Conservation (phyloP, 257 asterid species). For the Oldenlandia corymbosa region DNA sequence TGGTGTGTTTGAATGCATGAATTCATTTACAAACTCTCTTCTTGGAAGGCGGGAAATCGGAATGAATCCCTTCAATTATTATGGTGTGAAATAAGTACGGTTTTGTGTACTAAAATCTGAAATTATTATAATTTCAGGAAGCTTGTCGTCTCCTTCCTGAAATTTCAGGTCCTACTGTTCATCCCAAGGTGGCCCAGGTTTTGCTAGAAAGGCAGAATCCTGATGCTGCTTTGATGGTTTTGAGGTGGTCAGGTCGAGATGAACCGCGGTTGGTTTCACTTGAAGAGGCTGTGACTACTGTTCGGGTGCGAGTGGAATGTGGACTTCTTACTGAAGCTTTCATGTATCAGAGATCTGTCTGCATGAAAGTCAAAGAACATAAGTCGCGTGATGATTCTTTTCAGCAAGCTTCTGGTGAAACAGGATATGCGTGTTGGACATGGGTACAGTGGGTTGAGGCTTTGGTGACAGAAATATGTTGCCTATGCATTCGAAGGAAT, state of each 20-base stretch:
- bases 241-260: conserved; percentile 90
- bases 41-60: not conserved
- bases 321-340: conserved; percentile 95
- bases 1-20: not conserved
- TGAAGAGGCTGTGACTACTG: conserved; percentile 77
- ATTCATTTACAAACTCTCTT: not conserved
- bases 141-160: conserved; percentile 86
- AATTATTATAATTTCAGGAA: conserved; percentile 47
- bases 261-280: conserved; percentile 54
- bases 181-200: conserved; percentile 75
- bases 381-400: conserved; percentile 32
- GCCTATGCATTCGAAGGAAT: conserved; percentile 72
- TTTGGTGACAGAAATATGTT: conserved; percentile 80
- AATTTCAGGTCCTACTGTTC: conserved; percentile 64
- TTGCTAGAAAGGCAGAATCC: conserved; percentile 86
- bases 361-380: conserved; percentile 59
- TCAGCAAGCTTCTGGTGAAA: conserved; percentile 29
- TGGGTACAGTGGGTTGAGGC: conserved; percentile 72
- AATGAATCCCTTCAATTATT: not conserved
- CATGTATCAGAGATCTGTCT: conserved; percentile 77
- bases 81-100: not conserved
- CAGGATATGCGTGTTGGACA: conserved; percentile 35
- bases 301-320: conserved; percentile 82
- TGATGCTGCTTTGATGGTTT: conserved; percentile 87
- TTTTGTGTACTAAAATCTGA: conserved; percentile 19